Percentiles rank a stretch among this genome's conserved stretches.
These are phyloP conservation scores for Euphorbia lathyris DNA, from an alignment of 345 rosid species.

Conservation along the genomic window DNA sequence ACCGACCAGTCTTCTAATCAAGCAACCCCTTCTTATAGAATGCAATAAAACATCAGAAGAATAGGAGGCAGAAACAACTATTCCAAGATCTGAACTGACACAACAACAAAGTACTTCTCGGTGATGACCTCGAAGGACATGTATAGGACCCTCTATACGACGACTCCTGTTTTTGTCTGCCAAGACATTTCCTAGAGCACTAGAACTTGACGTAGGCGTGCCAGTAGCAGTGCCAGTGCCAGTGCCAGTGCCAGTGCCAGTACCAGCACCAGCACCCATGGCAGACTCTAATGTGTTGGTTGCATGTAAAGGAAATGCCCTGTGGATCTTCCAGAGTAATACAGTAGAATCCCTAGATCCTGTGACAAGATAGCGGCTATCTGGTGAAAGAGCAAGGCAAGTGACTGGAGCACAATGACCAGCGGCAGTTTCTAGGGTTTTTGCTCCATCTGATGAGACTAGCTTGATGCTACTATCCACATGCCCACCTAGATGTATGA, in stretches of 20 bases:
- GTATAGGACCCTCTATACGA: slow-evolving; percentile 87
- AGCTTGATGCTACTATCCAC: slow-evolving; percentile 88
- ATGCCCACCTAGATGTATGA: slow-evolving; percentile 68
- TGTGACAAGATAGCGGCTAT: slow-evolving; percentile 78
- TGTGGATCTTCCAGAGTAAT: slow-evolving; percentile 86
- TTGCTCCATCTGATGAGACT: slow-evolving; percentile 84
- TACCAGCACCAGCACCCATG: slow-evolving; percentile 34
- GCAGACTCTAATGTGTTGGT: slow-evolving; percentile 54
- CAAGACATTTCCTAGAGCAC: slow-evolving; percentile 41
- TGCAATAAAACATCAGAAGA: slow-evolving; percentile 78
- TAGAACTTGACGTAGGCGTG: slow-evolving; percentile 41
- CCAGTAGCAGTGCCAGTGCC: too few species aligned
- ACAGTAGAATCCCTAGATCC: slow-evolving; percentile 88
- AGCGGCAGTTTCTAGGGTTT: slow-evolving; percentile 75
- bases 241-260: too few species aligned
- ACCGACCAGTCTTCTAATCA: slow-evolving; percentile 74
- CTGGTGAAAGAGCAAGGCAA: slow-evolving; percentile 88
- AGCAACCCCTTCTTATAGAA: slow-evolving; percentile 78
- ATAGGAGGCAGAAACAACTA: slow-evolving; percentile 70
- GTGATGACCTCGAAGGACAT: slow-evolving; percentile 86
- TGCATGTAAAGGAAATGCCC: slow-evolving; percentile 48
- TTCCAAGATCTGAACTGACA: slow-evolving; percentile 83
- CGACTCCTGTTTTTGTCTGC: slow-evolving; percentile 58
- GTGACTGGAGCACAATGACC: slow-evolving; percentile 98
- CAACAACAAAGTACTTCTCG: slow-evolving; percentile 71